A percentile compares a stretch with the other conserved stretches of the same genome.
phyloP scores from a whole-genome alignment of 1,139 yeast genomes.

The Hyphopichia pseudoburtonii region DNA sequence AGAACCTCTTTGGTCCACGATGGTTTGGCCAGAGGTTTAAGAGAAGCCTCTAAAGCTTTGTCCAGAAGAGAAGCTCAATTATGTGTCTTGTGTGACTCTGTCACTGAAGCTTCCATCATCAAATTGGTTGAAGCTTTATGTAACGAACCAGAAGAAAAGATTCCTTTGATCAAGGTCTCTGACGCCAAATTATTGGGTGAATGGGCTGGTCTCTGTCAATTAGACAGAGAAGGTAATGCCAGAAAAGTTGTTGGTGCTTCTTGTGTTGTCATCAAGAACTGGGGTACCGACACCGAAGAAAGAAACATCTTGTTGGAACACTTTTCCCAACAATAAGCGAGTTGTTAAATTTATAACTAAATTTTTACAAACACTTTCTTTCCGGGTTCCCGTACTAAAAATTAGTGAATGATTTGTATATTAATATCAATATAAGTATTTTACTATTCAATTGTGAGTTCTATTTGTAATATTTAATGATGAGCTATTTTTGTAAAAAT shows the following conservation, averaged over 20 bases:
- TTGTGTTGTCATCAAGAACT: conserved; percentile 98
- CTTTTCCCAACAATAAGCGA: conserved; percentile 79
- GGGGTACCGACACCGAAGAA: conserved; percentile 99
- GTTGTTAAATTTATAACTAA: conserved; percentile 1
- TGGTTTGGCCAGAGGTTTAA: conserved; percentile 99
- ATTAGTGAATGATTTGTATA: conserved; percentile 12
- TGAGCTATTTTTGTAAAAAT: no score
- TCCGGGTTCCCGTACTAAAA: conserved; percentile 1
- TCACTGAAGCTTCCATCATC: conserved; percentile 95
- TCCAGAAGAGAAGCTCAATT: conserved; percentile 97
- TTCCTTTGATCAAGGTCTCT: conserved; percentile 98
- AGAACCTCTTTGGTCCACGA: conserved; percentile 98
- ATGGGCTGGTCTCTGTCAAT: conserved; percentile 99
- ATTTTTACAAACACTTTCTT: background rate
- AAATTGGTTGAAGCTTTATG: conserved; percentile 99
- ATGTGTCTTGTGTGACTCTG: conserved; percentile 97
- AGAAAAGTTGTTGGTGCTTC: conserved; percentile 99
- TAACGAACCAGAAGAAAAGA: conserved; percentile 95
- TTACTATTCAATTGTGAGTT: conserved; percentile 1
- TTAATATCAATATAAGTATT: conserved; percentile 11
- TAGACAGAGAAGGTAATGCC: conserved; percentile 99
- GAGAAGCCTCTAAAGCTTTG: conserved; percentile 99
- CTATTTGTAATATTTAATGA: no score
- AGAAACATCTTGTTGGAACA: conserved; percentile 95
- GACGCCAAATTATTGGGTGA: conserved; percentile 99